These are phyloP conservation scores for Microsporum canis DNA, from an alignment of 2,329 filamentous ascomycete genomes.

Conservation along the genomic window DNA sequence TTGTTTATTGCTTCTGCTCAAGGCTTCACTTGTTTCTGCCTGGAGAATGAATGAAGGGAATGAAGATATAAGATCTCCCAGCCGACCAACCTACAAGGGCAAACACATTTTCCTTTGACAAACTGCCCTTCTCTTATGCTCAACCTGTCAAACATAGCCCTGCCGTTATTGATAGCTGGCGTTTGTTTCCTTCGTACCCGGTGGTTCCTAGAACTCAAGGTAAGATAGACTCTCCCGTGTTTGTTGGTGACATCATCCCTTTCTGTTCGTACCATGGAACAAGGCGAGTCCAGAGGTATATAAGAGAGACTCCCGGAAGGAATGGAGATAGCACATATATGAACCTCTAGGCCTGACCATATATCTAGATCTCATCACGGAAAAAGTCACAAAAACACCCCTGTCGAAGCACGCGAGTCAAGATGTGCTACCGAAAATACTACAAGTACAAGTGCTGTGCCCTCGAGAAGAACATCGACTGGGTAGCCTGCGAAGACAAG, in stretches of 20 bases:
- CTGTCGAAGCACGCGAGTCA: background rate
- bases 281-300: background rate
- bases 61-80: background rate
- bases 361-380: background rate
- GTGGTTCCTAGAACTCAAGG: background rate
- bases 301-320: background rate
- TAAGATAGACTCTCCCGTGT: background rate
- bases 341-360: background rate
- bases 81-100: background rate
- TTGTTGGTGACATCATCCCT: background rate
- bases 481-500: background rate
- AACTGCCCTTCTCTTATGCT: background rate
- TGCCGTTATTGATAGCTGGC: background rate
- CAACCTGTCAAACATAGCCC: background rate
- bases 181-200: background rate
- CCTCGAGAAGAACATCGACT: conserved; percentile 1
- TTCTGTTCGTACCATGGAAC: background rate
- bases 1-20: background rate
- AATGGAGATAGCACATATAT: background rate
- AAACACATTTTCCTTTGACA: background rate
- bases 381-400: background rate
- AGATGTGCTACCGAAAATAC: conserved; percentile 6
- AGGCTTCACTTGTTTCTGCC: background rate
- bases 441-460: conserved; percentile 3
- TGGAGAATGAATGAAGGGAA: background rate